phyloP scores from a whole-genome alignment of 2,329 filamentous ascomycete species.

The Ilyonectria sp. region DNA sequence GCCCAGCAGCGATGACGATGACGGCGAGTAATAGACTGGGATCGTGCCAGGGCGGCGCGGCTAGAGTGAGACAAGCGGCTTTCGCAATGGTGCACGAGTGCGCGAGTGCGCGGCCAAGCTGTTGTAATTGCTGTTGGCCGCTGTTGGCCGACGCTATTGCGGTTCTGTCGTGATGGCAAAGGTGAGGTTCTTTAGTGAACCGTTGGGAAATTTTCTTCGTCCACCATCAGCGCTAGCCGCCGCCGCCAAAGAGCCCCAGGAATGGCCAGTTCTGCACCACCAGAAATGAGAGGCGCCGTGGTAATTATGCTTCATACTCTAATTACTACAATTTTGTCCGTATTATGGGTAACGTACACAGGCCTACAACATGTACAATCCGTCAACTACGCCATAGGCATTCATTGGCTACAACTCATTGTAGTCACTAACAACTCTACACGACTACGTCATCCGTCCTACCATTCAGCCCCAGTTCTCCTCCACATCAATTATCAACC shows the following conservation, averaged over 20 bases:
- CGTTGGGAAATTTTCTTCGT: conserved; percentile 30
- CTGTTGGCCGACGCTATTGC: conserved; percentile 14
- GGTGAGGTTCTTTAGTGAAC: conserved; percentile 3
- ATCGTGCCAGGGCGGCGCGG: conserved; percentile 28
- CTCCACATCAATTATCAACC: neutral
- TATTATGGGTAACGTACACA: neutral
- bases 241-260: conserved; percentile 3
- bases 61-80: conserved; percentile 36
- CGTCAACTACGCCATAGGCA: neutral
- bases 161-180: conserved; percentile 17
- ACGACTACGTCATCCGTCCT: neutral
- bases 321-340: neutral
- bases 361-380: neutral
- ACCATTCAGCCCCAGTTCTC: neutral
- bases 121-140: neutral
- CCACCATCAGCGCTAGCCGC: conserved; percentile 24
- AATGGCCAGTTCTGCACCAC: too few species aligned
- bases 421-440: neutral
- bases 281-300: neutral
- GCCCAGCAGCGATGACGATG: conserved; percentile 9
- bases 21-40: conserved; percentile 26
- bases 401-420: neutral
- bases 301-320: too few species aligned
- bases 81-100: conserved; percentile 14
- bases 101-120: neutral